Conservation (phyloP, 441 rosid genomes). For the Adansonia rubrostipa region DNA sequence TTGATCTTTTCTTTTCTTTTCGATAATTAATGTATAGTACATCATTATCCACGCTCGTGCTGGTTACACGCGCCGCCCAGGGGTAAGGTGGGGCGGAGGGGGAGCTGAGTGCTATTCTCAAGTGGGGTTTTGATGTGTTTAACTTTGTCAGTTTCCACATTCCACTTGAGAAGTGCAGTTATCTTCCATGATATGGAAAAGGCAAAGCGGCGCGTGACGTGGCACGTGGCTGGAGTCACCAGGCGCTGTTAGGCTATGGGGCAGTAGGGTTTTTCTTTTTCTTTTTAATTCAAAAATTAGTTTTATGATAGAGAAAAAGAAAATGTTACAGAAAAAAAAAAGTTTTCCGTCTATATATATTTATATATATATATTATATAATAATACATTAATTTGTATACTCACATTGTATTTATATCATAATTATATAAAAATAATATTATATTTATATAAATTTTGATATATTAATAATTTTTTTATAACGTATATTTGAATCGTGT, state of each 20-base stretch:
- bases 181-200: not conserved
- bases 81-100: not conserved
- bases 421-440: too few species aligned
- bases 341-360: not conserved
- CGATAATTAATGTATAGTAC: not conserved
- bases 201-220: not conserved
- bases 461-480: too few species aligned
- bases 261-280: not conserved
- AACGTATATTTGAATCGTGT: too few species aligned
- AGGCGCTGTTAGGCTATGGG: not conserved
- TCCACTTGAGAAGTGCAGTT: slow-evolving; percentile 19
- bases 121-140: not conserved
- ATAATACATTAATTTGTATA: too few species aligned
- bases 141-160: not conserved
- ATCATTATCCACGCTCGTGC: slow-evolving; percentile 13
- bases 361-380: too few species aligned
- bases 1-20: not conserved
- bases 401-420: too few species aligned
- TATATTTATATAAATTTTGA: too few species aligned
- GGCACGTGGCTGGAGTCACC: slow-evolving; percentile 18
- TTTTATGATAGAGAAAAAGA: not conserved
- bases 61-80: slow-evolving; percentile 11
- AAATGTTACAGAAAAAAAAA: not conserved
- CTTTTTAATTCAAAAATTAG: not conserved
- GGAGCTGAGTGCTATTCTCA: slow-evolving; percentile 15